A percentile compares a stretch with the other conserved stretches of the same genome.
phyloP scores from a whole-genome alignment of 192 early-diverging fungal species.

The Hyaloraphidium curvatum region DNA sequence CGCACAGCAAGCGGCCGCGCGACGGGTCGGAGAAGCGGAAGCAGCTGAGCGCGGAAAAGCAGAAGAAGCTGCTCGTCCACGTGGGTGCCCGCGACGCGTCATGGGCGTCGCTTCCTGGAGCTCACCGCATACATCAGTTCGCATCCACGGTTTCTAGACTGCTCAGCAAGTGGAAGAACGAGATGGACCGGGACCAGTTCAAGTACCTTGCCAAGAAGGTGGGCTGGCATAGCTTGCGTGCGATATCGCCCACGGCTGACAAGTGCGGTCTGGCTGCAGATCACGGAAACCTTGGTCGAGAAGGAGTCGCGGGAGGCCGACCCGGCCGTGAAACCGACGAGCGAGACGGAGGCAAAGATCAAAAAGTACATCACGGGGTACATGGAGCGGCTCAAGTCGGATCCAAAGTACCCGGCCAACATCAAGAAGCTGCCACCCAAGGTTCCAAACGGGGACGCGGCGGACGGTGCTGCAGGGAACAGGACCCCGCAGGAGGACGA shows the following conservation, averaged over 20 bases:
- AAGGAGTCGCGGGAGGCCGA: background rate
- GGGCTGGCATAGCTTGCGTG: background rate
- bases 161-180: background rate
- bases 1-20: background rate
- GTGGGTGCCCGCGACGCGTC: too few species aligned
- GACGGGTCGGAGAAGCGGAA: background rate
- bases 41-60: background rate
- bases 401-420: background rate
- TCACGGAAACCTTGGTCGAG: background rate
- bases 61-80: background rate
- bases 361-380: slow-evolving; percentile 1
- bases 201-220: background rate
- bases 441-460: too few species aligned
- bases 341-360: background rate
- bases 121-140: background rate
- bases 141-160: background rate
- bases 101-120: too few species aligned
- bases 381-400: background rate
- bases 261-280: background rate
- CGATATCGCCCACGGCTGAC: background rate
- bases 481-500: background rate
- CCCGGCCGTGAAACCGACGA: background rate
- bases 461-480: too few species aligned
- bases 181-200: background rate
- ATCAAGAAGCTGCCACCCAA: too few species aligned